Base-by-base conservation (phyloP, 192 early-diverging fungal genomes). In the Umbelopsis vinacea region DNA sequence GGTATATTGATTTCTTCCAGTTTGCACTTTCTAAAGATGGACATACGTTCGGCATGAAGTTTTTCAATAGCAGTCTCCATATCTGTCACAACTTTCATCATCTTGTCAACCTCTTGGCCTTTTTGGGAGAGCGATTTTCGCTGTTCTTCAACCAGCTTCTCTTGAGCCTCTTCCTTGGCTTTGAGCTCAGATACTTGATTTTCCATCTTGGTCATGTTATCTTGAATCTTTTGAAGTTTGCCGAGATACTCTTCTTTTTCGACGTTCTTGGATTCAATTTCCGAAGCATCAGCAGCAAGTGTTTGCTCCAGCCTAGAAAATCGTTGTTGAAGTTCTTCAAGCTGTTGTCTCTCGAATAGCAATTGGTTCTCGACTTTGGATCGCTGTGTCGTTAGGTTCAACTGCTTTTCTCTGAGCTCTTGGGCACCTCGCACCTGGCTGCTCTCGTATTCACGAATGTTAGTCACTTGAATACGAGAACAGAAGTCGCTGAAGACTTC, bases 1-100 rank as follows among this genome's bases (percentile, higher is more conserved):
- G 96, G 97, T 40, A 99, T 72, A 9, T 90, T 85, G 66, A 99
- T 96, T 50, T 97, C 96, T 71, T 98, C 96, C 54, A 98, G 82
- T 80, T 97, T 97, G 82, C 96, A 98, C 26, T 87, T 82, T 67
- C 95, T 86, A 57, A 97, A 90, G 40, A 98, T 92, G 0, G 91
- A 85, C 1, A 92, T 82, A 50, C 88, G 83, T 43, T 98, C 95
- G 6, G 89, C 91, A 52, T 86, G 84, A 2, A 89, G 55, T 48
- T 92, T 91, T 57, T 97, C 95, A n/a, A 95, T 86, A 63, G 94
- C 83, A 0, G 91, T 79, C 82, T 92, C 89, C 69, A 78, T 77
- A n/a, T 87, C 69, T 17, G 83, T 77, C 10, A 93, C 80, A 21
- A 87, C 86, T 74, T 90, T 90, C 69, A 81, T 78, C 29, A 86